Evolutionary conservation across 2,329 filamentous ascomycete species (phyloP).

Genomic region (Truncatella angustata): DNA sequence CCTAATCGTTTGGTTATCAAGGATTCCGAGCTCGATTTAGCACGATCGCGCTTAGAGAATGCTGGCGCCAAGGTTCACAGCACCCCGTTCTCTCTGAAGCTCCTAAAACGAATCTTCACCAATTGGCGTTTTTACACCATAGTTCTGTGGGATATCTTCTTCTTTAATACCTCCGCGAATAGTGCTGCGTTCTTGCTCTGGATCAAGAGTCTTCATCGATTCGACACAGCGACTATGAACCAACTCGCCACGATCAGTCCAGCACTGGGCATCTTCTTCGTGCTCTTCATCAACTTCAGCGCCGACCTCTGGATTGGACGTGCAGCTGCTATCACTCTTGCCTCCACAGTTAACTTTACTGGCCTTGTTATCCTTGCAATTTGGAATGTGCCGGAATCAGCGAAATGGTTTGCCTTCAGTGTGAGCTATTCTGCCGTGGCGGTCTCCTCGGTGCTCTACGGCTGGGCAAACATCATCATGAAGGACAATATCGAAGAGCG

Average conservation of each 20-base stretch:
- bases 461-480: slow-evolving; percentile 53
- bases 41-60: slow-evolving; percentile 41
- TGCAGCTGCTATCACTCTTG: slow-evolving; percentile 53
- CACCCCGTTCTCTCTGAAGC: neutral
- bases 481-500: slow-evolving; percentile 44
- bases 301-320: slow-evolving; percentile 53
- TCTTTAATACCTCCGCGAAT: slow-evolving; percentile 52
- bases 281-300: slow-evolving; percentile 50
- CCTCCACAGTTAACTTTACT: slow-evolving; percentile 49
- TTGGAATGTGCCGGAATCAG: slow-evolving; percentile 55
- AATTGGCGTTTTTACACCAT: slow-evolving; percentile 29
- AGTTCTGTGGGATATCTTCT: slow-evolving; percentile 52
- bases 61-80: slow-evolving; percentile 32
- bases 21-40: slow-evolving; percentile 42
- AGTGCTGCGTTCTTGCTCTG: slow-evolving; percentile 54
- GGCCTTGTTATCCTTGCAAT: slow-evolving; percentile 52
- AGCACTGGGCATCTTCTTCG: slow-evolving; percentile 56
- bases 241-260: slow-evolving; percentile 51
- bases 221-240: slow-evolving; percentile 44
- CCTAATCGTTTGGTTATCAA: slow-evolving; percentile 17
- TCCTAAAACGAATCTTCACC: slow-evolving; percentile 3
- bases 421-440: slow-evolving; percentile 48
- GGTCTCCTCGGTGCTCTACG: slow-evolving; percentile 54
- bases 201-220: slow-evolving; percentile 54
- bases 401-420: slow-evolving; percentile 52